phyloP scores from a whole-genome alignment of 2,329 filamentous ascomycete genomes.

The Emericellopsis atlantica region DNA sequence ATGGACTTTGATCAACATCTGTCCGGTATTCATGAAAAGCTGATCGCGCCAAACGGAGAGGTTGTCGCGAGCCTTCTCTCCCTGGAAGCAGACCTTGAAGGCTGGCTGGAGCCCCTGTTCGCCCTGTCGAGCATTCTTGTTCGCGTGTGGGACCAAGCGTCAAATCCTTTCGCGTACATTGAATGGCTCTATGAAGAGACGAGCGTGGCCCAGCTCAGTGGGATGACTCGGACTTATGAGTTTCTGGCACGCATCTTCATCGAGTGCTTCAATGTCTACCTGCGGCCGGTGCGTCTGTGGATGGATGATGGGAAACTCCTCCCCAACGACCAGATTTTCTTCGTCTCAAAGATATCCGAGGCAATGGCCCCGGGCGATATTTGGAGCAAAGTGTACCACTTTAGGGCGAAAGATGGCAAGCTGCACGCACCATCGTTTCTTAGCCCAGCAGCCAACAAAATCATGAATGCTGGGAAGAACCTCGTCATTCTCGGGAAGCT shows the following conservation, averaged over 20 bases:
- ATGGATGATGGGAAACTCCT: conserved; percentile 67
- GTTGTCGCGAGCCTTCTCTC: conserved; percentile 51
- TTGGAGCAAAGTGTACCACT: conserved; percentile 64
- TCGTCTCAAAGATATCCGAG: conserved; percentile 49
- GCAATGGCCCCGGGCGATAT: conserved; percentile 49
- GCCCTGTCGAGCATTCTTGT: conserved; percentile 49
- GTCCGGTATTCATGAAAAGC: conserved; percentile 44
- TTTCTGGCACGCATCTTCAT: conserved; percentile 62
- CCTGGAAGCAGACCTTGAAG: conserved; percentile 43
- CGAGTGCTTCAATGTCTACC: conserved; percentile 69
- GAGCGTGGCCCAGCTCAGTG: conserved; percentile 56
- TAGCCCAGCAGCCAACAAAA: conserved; percentile 52
- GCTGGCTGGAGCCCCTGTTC: conserved; percentile 40
- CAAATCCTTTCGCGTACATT: conserved; percentile 54
- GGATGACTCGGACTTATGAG: conserved; percentile 46
- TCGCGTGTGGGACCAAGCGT: conserved; percentile 33
- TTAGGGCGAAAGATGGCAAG: conserved; percentile 46
- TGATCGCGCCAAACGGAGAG: conserved; percentile 39
- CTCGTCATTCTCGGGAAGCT: conserved; percentile 72
- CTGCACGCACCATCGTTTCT: conserved; percentile 67
- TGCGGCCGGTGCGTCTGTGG: conserved; percentile 70
- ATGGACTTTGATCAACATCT: conserved; percentile 44
- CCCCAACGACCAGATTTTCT: conserved; percentile 58
- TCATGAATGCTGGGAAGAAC: conserved; percentile 83
- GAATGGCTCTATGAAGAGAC: conserved; percentile 65